A percentile compares a stretch with the other conserved stretches of the same genome.
Evolutionary conservation across 305 asterid species (phyloP).

Genomic region (Caryopteris hybrid): DNA sequence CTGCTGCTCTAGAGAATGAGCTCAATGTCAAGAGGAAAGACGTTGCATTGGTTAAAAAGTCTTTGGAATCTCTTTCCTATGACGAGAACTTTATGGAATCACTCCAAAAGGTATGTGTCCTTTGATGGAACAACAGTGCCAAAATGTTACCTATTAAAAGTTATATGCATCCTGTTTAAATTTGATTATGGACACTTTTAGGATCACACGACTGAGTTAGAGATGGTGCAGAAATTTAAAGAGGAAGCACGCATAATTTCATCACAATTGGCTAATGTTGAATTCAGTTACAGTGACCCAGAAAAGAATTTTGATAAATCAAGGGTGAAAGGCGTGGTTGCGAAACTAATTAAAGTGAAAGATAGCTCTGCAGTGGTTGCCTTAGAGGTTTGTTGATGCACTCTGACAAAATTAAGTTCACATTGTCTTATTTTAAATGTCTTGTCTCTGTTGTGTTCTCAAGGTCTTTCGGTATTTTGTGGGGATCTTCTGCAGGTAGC

Average conservation of each 20-base stretch:
- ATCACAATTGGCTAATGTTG: slow-evolving; percentile 70
- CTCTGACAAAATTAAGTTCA: slow-evolving; percentile 4
- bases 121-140: not conserved
- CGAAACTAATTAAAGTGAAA: slow-evolving; percentile 86
- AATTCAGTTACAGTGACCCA: slow-evolving; percentile 72
- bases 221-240: slow-evolving; percentile 69
- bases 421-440: slow-evolving; percentile 2
- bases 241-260: slow-evolving; percentile 72
- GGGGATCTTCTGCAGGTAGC: slow-evolving; percentile 62
- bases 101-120: slow-evolving; percentile 61
- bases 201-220: slow-evolving; percentile 71
- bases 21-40: slow-evolving; percentile 51
- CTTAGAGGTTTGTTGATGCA: slow-evolving; percentile 59
- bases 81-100: slow-evolving; percentile 78
- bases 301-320: slow-evolving; percentile 77
- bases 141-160: slow-evolving; percentile 14
- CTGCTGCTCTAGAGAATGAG: slow-evolving; percentile 71
- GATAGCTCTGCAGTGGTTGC: slow-evolving; percentile 82
- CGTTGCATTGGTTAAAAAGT: slow-evolving; percentile 57
- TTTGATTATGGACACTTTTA: slow-evolving; percentile 26
- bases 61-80: slow-evolving; percentile 63
- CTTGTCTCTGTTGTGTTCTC: slow-evolving; percentile 8
- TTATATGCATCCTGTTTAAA: slow-evolving; percentile 16
- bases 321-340: slow-evolving; percentile 95
- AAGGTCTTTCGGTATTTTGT: slow-evolving; percentile 16